phyloP scores from a whole-genome alignment of 768 basidiomycete genomes.

The Daedalea quercina region DNA sequence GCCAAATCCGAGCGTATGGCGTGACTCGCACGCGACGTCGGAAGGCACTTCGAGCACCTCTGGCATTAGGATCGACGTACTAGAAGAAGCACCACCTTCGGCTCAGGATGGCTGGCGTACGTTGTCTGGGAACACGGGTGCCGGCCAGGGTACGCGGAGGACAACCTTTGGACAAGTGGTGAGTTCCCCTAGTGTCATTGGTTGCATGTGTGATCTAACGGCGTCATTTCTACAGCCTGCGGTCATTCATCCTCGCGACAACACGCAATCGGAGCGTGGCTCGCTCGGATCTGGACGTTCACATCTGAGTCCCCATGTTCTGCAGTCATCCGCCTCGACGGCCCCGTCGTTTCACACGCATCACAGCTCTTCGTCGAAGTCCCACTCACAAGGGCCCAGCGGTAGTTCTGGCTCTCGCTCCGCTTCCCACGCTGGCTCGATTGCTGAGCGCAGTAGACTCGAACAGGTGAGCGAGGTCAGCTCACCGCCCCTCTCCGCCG shows the following conservation, averaged over 20 bases:
- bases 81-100: slow-evolving; percentile 64
- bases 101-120: slow-evolving; percentile 58
- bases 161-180: slow-evolving; percentile 64
- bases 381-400: slow-evolving; percentile 27
- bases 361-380: slow-evolving; percentile 50
- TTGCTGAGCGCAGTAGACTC: slow-evolving; percentile 32
- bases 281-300: slow-evolving; percentile 63
- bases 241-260: slow-evolving; percentile 34
- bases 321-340: slow-evolving; percentile 43
- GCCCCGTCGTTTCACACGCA: slow-evolving; percentile 36
- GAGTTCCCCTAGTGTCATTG: slow-evolving; percentile 21
- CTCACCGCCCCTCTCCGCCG: slow-evolving; percentile 27
- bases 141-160: slow-evolving; percentile 27
- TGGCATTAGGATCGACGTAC: slow-evolving; percentile 44
- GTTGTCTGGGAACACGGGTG: slow-evolving; percentile 33
- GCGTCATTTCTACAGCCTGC: slow-evolving; percentile 28
- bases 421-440: slow-evolving; percentile 42
- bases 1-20: slow-evolving; percentile 26
- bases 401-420: slow-evolving; percentile 22
- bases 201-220: background rate
- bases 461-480: slow-evolving; percentile 12
- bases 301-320: slow-evolving; percentile 39
- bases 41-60: slow-evolving; percentile 13
- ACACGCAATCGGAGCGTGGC: slow-evolving; percentile 49
- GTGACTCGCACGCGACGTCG: slow-evolving; percentile 20